Evolutionary conservation across 495 filamentous ascomycete genomes (phyloP).

Genomic region (Tetracladium setigerum): DNA sequence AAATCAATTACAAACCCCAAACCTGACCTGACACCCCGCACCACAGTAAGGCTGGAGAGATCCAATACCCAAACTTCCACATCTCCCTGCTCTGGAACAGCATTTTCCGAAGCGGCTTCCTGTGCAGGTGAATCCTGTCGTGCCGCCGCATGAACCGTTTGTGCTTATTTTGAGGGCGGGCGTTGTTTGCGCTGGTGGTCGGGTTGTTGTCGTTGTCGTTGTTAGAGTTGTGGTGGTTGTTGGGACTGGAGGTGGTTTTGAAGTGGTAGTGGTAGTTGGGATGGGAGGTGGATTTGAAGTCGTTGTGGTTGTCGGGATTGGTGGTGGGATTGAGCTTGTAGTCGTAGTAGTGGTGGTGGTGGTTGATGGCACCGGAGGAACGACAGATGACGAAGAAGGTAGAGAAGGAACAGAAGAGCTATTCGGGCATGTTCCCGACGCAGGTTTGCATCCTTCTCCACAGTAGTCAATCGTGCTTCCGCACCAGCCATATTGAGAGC

Average conservation of each 20-base stretch:
- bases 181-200: background rate
- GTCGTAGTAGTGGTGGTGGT: too few species aligned
- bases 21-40: slow-evolving; percentile 9
- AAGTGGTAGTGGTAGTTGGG: background rate
- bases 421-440: slow-evolving; percentile 9
- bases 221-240: slow-evolving; percentile 4
- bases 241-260: background rate
- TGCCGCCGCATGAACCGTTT: slow-evolving; percentile 8
- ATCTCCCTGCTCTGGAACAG: slow-evolving; percentile 3
- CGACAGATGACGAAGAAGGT: slow-evolving; percentile 13
- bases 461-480: slow-evolving; percentile 9
- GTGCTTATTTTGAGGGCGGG: background rate
- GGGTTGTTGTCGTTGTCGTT: slow-evolving; percentile 3
- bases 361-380: too few species aligned
- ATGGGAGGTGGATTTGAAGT: background rate
- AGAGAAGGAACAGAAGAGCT: slow-evolving; percentile 2
- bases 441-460: slow-evolving; percentile 14
- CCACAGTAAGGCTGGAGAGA: slow-evolving; percentile 6
- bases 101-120: slow-evolving; percentile 9
- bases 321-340: slow-evolving; percentile 13
- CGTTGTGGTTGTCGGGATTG: slow-evolving; percentile 1
- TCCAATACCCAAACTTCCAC: slow-evolving; percentile 1
- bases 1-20: background rate
- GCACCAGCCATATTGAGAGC: slow-evolving; percentile 13
- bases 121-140: slow-evolving; percentile 1